phyloP scores from a whole-genome alignment of 1,284 basidiomycete species.

The Leccinum pallidistipes region DNA sequence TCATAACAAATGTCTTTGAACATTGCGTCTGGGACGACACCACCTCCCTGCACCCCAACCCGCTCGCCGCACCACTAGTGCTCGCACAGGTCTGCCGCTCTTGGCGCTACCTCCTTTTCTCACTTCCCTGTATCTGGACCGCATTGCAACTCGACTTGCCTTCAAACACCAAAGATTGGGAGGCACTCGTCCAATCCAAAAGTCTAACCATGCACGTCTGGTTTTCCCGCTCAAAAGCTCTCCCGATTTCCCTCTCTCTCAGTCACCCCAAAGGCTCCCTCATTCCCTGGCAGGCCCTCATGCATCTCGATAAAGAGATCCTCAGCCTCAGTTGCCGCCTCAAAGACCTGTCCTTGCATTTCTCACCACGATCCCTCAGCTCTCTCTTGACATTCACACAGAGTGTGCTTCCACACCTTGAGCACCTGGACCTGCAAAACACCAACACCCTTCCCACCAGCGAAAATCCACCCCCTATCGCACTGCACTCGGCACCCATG shows the following conservation, averaged over 20 bases:
- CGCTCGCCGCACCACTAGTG: conserved; percentile 22
- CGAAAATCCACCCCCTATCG: conserved; percentile 27
- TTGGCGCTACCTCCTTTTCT: conserved; percentile 32
- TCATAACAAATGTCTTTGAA: conserved; percentile 31
- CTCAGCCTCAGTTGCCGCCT: conserved; percentile 25
- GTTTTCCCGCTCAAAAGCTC: conserved; percentile 32
- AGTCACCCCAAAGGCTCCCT: conserved; percentile 24
- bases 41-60: conserved; percentile 9
- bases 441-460: conserved; percentile 27
- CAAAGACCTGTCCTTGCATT: conserved; percentile 23
- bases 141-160: conserved; percentile 28
- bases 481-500: conserved; percentile 28
- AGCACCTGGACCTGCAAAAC: conserved; percentile 30
- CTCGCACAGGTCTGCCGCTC: conserved; percentile 32
- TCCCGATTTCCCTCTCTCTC: conserved; percentile 31
- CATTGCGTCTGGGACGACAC: conserved; percentile 18
- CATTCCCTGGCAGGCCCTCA: conserved; percentile 30
- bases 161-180: conserved; percentile 22
- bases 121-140: conserved; percentile 30
- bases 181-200: conserved; percentile 28
- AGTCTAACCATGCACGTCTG: conserved; percentile 30
- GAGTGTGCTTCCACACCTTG: conserved; percentile 23
- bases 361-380: conserved; percentile 29
- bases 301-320: conserved; percentile 34
- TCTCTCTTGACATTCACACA: conserved; percentile 33